Base-by-base conservation (phyloP, 2,329 filamentous ascomycete species). In the Ophiostoma piceae region DNA sequence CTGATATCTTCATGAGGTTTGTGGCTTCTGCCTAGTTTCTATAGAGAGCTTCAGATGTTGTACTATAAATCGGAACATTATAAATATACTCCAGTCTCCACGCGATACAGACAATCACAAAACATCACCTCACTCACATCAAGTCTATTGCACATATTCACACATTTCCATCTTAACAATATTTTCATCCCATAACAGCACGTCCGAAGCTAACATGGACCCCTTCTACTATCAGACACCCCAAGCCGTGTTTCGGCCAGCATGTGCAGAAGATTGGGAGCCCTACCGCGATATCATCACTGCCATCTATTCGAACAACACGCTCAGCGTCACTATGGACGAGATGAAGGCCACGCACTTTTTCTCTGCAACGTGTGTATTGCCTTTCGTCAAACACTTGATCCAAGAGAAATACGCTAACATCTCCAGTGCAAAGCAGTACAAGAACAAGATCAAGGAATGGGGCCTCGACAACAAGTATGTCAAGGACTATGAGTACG, bases 251-350 rank as follows among this genome's bases (percentile, higher is more conserved):
- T 67, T 72, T 67, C 70, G 76, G 19, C 77, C 77, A 1, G 71
- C 72, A 60, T 76, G 74, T 69, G 69, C 76, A 9, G 76, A 77
- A 66, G 76, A 78, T 71, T 78, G 77, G 77, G 77, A 78, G 71
- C 75, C 76, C 2, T 77, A 76, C 70, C 73, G 74, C 6, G 74
- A 74, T 6, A 67, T 74, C 68, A 77, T 78, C 57, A 73, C 74
- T 6, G 70, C 74, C 22, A 72, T 77, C 8, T 78, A 78, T 72
- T 75, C 72, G 47, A 74, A 74, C 29, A 77, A 79, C 72, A 80
- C 78, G 72, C 74, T 80, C 22, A 78, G 78, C 39, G 76, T 79
- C 12, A 78, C 78, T 41, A 79, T 79, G 75, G 75, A 75, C n/a
- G 76, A 79, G 51, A 78, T 78, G 77, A 72, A 78, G 54, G 64